phyloP scores from a whole-genome alignment of 1,284 basidiomycete species.

The Fomitopsis schrenkii region DNA sequence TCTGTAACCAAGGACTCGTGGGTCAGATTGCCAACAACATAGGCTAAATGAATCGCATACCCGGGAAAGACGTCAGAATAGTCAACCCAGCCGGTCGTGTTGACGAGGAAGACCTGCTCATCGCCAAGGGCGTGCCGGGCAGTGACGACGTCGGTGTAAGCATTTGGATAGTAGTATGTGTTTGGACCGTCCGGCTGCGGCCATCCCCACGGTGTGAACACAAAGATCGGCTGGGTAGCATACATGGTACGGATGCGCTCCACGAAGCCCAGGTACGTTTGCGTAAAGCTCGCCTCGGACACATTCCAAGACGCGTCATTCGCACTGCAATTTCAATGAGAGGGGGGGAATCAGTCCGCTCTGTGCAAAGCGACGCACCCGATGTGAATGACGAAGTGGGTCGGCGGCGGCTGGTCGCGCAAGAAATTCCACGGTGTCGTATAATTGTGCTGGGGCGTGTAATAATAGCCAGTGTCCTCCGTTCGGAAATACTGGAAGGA shows the following conservation, averaged over 20 bases:
- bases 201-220: slow-evolving; percentile 61
- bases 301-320: slow-evolving; percentile 47
- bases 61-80: slow-evolving; percentile 49
- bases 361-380: slow-evolving; percentile 31
- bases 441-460: slow-evolving; percentile 52
- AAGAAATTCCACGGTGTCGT: slow-evolving; percentile 56
- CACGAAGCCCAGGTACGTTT: slow-evolving; percentile 48
- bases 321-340: slow-evolving; percentile 21
- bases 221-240: slow-evolving; percentile 43
- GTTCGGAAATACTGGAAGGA: slow-evolving; percentile 56
- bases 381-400: slow-evolving; percentile 53
- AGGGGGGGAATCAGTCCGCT: background rate
- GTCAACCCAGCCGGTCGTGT: slow-evolving; percentile 55
- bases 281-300: slow-evolving; percentile 37
- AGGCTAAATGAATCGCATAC: slow-evolving; percentile 21
- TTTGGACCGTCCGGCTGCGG: slow-evolving; percentile 44
- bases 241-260: slow-evolving; percentile 40
- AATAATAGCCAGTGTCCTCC: slow-evolving; percentile 52
- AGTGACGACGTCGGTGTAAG: slow-evolving; percentile 42
- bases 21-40: background rate
- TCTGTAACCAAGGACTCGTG: slow-evolving; percentile 19
- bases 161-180: slow-evolving; percentile 45
- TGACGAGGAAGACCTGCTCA: slow-evolving; percentile 46
- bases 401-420: slow-evolving; percentile 41
- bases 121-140: slow-evolving; percentile 39